Evolutionary conservation across 768 basidiomycete species (phyloP).

Genomic region (Phaffia tasmanica): DNA sequence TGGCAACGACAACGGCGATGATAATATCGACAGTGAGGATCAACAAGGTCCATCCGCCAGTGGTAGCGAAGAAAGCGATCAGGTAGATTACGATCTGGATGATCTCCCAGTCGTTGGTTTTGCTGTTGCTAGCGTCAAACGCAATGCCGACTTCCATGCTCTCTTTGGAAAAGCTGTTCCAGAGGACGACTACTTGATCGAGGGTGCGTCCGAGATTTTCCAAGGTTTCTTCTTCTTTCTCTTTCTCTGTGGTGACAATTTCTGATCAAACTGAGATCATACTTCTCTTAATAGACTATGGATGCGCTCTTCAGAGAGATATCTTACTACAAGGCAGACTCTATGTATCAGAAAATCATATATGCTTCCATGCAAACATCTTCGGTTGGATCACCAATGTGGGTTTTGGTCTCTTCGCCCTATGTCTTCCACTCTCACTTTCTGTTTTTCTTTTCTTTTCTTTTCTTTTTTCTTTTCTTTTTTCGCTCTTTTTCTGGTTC

Average conservation of each 20-base stretch:
- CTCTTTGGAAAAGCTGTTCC: constrained; percentile 68
- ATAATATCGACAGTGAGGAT: constrained; percentile 32
- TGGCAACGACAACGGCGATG: constrained; percentile 12
- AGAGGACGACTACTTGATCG: constrained; percentile 94
- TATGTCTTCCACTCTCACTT: constrained; percentile 1
- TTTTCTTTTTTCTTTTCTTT: not conserved
- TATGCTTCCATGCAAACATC: constrained; percentile 99
- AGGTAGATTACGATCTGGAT: constrained; percentile 47
- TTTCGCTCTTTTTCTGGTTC: not conserved
- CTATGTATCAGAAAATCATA: constrained; percentile 95
- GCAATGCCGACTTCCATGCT: constrained; percentile 93
- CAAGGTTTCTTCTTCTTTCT: not conserved
- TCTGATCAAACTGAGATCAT: not conserved
- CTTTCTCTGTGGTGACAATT: not conserved
- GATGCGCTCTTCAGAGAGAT: constrained; percentile 90
- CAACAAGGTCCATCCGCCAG: not conserved
- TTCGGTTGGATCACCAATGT: constrained; percentile 98
- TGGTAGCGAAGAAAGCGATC: constrained; percentile 31
- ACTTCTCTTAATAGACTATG: constrained; percentile 60
- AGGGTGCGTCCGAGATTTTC: constrained; percentile 53
- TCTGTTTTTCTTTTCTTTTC: not conserved
- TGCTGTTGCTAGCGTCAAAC: constrained; percentile 86
- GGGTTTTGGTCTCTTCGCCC: constrained; percentile 36
- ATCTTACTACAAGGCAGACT: constrained; percentile 91
- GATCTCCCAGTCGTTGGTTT: constrained; percentile 83